These are phyloP conservation scores for Globisporangium barbulae DNA, from an alignment of 352 stramenopile species.

Conservation along the genomic window DNA sequence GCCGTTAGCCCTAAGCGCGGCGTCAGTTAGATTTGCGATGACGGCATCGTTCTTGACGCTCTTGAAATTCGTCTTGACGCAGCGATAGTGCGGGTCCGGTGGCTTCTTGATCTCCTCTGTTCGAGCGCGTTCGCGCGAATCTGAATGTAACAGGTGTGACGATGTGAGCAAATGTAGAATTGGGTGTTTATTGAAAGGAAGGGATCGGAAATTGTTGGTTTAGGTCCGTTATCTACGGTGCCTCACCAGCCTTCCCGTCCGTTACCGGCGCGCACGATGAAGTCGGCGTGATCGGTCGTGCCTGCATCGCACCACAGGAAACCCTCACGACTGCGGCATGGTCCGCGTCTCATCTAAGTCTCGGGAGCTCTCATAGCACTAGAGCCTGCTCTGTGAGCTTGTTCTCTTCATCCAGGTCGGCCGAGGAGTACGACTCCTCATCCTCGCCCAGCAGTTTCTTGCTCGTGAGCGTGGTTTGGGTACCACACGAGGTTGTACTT, in stretches of 20 bases:
- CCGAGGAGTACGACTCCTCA: conserved; percentile 50
- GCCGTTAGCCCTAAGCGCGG: not conserved
- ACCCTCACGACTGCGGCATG: conserved; percentile 17
- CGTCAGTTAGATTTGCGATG: not conserved
- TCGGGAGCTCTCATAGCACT: conserved; percentile 38
- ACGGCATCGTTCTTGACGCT: not conserved
- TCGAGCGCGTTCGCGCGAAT: too few species aligned
- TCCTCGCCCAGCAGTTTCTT: conserved; percentile 26
- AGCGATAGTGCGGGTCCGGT: not conserved
- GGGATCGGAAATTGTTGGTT: too few species aligned
- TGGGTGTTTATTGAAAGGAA: too few species aligned
- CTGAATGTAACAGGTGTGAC: too few species aligned
- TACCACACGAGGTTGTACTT: conserved; percentile 86
- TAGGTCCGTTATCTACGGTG: too few species aligned
- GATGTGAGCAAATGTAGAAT: too few species aligned
- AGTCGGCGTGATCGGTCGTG: too few species aligned
- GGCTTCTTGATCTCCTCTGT: not conserved
- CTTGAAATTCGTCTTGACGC: not conserved
- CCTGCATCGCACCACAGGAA: too few species aligned
- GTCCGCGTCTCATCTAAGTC: conserved; percentile 78
- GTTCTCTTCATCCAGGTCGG: conserved; percentile 32
- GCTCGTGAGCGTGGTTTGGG: conserved; percentile 41
- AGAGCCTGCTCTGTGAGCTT: conserved; percentile 34
- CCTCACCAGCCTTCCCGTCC: too few species aligned
- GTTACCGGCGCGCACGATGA: too few species aligned